phyloP scores from a whole-genome alignment of 805 yeast genomes.

The Cyberlindnera amylophila region DNA sequence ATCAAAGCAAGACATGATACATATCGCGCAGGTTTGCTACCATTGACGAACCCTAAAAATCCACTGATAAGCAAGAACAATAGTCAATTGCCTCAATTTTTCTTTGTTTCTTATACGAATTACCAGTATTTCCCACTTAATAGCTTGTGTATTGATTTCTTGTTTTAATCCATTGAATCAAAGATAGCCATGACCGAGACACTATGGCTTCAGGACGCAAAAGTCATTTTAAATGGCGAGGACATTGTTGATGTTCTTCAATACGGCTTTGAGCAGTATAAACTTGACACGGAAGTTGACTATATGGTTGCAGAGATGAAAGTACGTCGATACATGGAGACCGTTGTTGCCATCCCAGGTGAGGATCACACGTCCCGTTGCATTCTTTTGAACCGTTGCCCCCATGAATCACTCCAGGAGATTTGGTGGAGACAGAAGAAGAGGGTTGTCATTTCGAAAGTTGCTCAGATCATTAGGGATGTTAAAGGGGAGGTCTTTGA shows the following conservation, averaged over 20 bases:
- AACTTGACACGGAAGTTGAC: not conserved
- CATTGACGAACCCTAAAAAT: too few relatives aligned
- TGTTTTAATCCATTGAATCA: too few relatives aligned
- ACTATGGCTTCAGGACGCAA: not conserved
- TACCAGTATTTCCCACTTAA: too few relatives aligned
- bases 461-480: too few relatives aligned
- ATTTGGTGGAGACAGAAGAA: not conserved
- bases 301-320: not conserved
- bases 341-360: not conserved
- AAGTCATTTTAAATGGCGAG: not conserved
- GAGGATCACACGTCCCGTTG: not conserved
- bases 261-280: not conserved
- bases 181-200: not conserved
- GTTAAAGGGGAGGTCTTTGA: too few relatives aligned
- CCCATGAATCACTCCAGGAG: not conserved
- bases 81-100: too few relatives aligned
- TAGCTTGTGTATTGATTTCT: too few relatives aligned
- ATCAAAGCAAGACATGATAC: too few relatives aligned
- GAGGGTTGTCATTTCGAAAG: not conserved
- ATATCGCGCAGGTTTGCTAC: too few relatives aligned
- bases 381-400: not conserved
- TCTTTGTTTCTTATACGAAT: too few relatives aligned
- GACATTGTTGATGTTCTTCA: not conserved
- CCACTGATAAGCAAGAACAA: too few relatives aligned
- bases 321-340: not conserved